Evolutionary conservation across 805 yeast species (phyloP).

Genomic region (Wickerhamiella musiphila): DNA sequence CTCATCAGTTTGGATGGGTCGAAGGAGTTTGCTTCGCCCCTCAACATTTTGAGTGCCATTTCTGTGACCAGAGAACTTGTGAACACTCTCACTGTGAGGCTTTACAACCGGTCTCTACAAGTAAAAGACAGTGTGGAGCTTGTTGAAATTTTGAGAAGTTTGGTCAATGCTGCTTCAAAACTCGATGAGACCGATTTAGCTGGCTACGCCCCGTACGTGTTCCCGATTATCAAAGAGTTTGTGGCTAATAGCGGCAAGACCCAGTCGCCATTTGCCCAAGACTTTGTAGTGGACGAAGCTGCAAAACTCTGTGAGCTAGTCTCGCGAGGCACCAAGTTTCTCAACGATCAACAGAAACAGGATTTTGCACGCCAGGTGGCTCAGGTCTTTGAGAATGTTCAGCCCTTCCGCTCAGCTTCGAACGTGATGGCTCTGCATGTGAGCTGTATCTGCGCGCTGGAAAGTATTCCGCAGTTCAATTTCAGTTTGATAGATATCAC

Average conservation of each 20-base stretch:
- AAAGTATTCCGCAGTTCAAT: conserved; percentile 6
- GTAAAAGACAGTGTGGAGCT: conserved; percentile 12
- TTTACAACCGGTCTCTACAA: conserved; percentile 20
- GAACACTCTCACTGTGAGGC: conserved; percentile 25
- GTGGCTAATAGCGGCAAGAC: neutral
- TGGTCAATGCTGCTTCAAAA: conserved; percentile 14
- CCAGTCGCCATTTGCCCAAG: conserved; percentile 2
- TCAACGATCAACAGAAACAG: conserved; percentile 8
- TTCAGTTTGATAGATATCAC: conserved; percentile 9
- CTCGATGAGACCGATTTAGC: conserved; percentile 10
- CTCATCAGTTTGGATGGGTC: conserved; percentile 34
- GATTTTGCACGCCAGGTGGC: conserved; percentile 6
- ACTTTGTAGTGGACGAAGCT: conserved; percentile 9
- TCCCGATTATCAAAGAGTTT: conserved; percentile 1
- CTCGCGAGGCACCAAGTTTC: conserved; percentile 12
- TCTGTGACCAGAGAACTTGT: conserved; percentile 22
- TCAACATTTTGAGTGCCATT: conserved; percentile 20
- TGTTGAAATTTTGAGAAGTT: conserved; percentile 16
- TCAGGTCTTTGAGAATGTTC: conserved; percentile 5
- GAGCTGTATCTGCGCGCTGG: conserved; percentile 6
- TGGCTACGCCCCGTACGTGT: conserved; percentile 7
- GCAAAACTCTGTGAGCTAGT: conserved; percentile 14
- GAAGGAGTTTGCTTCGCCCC: conserved; percentile 17
- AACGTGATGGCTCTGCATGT: conserved; percentile 4
- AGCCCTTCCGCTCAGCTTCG: conserved; percentile 6